phyloP scores from a whole-genome alignment of 768 basidiomycete genomes.

The Hericium coralloides region DNA sequence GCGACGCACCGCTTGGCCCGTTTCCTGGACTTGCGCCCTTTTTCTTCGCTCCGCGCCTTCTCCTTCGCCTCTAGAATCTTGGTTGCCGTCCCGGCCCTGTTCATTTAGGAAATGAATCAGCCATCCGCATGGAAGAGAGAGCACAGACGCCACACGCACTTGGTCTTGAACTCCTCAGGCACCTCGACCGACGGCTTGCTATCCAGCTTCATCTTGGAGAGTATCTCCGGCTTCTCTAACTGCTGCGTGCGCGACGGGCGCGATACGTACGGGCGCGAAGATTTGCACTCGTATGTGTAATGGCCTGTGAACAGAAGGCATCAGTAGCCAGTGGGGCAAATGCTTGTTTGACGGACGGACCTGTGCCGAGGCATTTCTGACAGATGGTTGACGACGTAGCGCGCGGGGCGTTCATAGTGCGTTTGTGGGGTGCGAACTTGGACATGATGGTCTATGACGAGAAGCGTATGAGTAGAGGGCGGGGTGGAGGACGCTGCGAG shows the following conservation, averaged over 20 bases:
- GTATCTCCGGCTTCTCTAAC: slow-evolving; percentile 65
- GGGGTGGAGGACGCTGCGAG: too few species aligned
- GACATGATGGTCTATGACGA: slow-evolving; percentile 40
- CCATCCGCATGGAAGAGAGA: not conserved
- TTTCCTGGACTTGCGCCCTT: slow-evolving; percentile 19
- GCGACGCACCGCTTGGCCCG: slow-evolving; percentile 23
- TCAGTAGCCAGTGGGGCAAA: not conserved
- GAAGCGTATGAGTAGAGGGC: too few species aligned
- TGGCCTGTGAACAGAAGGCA: slow-evolving; percentile 44
- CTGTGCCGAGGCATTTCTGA: slow-evolving; percentile 72
- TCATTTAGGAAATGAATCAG: not conserved
- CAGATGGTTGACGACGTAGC: slow-evolving; percentile 63
- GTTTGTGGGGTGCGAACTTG: slow-evolving; percentile 70
- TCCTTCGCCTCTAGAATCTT: slow-evolving; percentile 78
- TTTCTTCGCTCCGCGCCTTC: slow-evolving; percentile 52
- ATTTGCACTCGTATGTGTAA: slow-evolving; percentile 88
- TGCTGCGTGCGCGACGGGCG: slow-evolving; percentile 86
- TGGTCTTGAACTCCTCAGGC: slow-evolving; percentile 84
- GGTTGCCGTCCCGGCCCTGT: slow-evolving; percentile 73
- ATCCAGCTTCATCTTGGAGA: slow-evolving; percentile 59
- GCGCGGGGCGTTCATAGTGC: slow-evolving; percentile 50
- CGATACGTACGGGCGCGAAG: slow-evolving; percentile 69
- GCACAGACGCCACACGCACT: slow-evolving; percentile 37
- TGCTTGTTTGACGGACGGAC: slow-evolving; percentile 24
- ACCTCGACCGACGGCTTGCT: slow-evolving; percentile 76